A percentile compares a stretch with the other conserved stretches of the same genome.
These are phyloP conservation scores for Chloris gayana DNA, from an alignment of 176 grass and related monocot species.

Conservation along the genomic window DNA sequence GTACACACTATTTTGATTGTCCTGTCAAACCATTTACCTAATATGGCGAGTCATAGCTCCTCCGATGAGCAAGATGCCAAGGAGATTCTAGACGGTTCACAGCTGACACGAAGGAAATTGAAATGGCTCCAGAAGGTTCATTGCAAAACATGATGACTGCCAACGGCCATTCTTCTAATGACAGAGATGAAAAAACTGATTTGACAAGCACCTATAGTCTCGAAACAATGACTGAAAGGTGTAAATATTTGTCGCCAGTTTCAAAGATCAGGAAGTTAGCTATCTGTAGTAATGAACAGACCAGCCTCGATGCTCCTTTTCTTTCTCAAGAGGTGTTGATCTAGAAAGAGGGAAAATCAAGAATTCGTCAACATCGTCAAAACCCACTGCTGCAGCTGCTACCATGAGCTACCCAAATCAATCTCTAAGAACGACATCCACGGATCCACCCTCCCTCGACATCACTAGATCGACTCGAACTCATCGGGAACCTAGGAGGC, in stretches of 20 bases:
- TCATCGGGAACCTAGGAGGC: no score
- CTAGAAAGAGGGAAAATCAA: constrained; percentile 50
- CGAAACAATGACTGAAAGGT: constrained; percentile 56
- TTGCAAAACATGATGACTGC: constrained; percentile 30
- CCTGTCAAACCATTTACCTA: constrained; percentile 31
- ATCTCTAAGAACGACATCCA: no score
- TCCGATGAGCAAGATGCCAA: constrained; percentile 52
- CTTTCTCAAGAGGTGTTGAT: constrained; percentile 44
- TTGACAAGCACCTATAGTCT: constrained; percentile 35
- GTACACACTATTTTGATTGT: constrained; percentile 92
- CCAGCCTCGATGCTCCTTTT: constrained; percentile 27
- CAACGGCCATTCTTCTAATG: constrained; percentile 51
- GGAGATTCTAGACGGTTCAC: constrained; percentile 28
- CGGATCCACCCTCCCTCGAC: no score
- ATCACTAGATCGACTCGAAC: no score
- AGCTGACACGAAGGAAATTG: constrained; percentile 32
- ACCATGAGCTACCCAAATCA: no score
- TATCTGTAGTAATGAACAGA: constrained; percentile 69
- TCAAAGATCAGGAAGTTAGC: constrained; percentile 75
- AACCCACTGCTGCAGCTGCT: constrained; percentile 34
- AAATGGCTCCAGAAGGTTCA: constrained; percentile 38
- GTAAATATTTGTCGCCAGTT: constrained; percentile 72
- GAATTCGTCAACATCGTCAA: constrained; percentile 15
- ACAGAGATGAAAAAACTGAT: constrained; percentile 20
- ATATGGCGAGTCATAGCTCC: constrained; percentile 51